Base-by-base conservation (phyloP, 108 stramenopile genomes). In the Fragilariopsis cylindrus region DNA sequence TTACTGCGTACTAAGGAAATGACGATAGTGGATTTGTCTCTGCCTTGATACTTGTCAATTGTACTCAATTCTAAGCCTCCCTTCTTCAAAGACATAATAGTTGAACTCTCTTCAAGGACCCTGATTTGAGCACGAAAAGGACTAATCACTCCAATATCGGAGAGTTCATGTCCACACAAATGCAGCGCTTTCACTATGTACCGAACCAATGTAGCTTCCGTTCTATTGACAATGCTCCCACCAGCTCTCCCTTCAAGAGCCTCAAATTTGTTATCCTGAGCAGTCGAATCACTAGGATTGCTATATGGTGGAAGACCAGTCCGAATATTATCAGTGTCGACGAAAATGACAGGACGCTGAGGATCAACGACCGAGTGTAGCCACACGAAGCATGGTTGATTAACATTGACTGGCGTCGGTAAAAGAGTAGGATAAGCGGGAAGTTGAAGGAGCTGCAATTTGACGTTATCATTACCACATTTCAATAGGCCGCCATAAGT, bases 41-140 rank as follows among this genome's bases (percentile, higher is more conserved):
- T 64, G 5, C 97, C 97, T 76, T 98, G 97, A 72, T 90, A 98
- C 21, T 84, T 70, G 79, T 98, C 97, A 52, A 98, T 91, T 45
- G 97, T 98, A 49, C 84, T 85, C 39, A 96, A 62, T 74, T 97
- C 96, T 41, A 97, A 81, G 12, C 92, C 95, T 41, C 78, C 44
- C 30, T 62, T 80, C 58, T 76, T 88, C 81, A 77, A 75, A 2
- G 56, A 50, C 21, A 52, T 13, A 13, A 85, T 40, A 16, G 47
- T 15, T 3, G 53, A 16, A 44, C 60, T 53, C 16, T 81, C 85
- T 63, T 80, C 60, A 13, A 83, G 53, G 21, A 68, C 40, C 70
- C 87, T 67, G 55, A 96, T 90, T 87, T 98, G 98, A 8, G 96
- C 93, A 66, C 97, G 84, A 71, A 92, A 97, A 21, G 98, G 98